These are phyloP conservation scores for Crithidia sp. DNA, from an alignment of 208 protist genomes.

Conservation along the genomic window DNA sequence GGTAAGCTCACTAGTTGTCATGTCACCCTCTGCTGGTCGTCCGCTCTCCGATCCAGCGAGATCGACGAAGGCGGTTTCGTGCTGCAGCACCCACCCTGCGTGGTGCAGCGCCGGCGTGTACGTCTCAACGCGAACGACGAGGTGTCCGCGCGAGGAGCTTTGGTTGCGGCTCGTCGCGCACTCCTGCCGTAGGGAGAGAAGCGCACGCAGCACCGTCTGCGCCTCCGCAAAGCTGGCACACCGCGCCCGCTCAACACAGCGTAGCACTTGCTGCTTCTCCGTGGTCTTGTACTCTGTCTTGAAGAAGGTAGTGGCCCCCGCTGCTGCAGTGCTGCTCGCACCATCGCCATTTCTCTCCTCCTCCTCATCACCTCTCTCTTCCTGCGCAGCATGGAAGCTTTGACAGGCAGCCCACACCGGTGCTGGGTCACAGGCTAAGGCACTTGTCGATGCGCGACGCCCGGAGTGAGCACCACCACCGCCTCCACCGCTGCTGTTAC, in stretches of 20 bases:
- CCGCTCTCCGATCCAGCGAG: constrained; percentile 72
- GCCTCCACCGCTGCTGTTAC: neutral
- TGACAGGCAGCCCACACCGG: neutral
- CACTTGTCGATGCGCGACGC: neutral
- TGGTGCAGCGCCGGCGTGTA: constrained; percentile 6
- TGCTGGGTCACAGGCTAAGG: neutral
- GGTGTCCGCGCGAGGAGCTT: constrained; percentile 53
- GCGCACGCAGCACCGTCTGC: constrained; percentile 35
- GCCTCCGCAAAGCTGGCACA: constrained; percentile 38
- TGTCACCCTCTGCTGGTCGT: constrained; percentile 24
- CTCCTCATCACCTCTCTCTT: neutral
- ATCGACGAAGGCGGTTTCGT: constrained; percentile 68
- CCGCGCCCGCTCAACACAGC: constrained; percentile 36
- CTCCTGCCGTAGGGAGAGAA: constrained; percentile 46
- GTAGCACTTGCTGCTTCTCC: constrained; percentile 57
- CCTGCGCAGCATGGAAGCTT: neutral
- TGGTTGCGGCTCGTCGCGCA: constrained; percentile 57
- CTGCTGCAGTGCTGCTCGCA: neutral
- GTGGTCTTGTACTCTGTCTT: constrained; percentile 58
- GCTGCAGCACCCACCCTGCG: constrained; percentile 15
- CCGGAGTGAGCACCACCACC: neutral
- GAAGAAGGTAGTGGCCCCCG: neutral
- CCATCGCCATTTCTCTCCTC: no score
- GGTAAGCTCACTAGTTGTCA: neutral
- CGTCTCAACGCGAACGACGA: constrained; percentile 45